Evolutionary conservation across 208 protist genomes (phyloP).

Genomic region (Trypanosoma congolense): DNA sequence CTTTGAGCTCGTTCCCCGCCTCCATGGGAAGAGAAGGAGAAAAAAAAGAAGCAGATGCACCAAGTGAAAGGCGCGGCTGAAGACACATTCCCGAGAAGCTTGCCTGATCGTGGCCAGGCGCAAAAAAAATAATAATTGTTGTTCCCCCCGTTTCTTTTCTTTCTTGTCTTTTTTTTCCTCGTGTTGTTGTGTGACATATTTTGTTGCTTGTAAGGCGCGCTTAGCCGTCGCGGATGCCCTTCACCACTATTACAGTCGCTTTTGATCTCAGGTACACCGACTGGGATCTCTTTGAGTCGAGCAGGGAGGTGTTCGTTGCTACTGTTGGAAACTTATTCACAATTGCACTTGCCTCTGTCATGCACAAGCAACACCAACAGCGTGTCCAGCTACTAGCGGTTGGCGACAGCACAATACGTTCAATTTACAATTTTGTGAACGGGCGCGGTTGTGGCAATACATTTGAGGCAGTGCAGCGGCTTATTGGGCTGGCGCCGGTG

Average conservation of each 20-base stretch:
- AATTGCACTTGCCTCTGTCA: neutral
- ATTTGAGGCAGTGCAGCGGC: neutral
- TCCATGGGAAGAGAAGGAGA: too few species aligned
- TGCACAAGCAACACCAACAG: neutral
- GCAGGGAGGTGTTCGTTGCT: slow-evolving; percentile 8
- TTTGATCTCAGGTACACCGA: slow-evolving; percentile 25
- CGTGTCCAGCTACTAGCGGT: slow-evolving; percentile 15
- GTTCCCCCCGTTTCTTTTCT: too few species aligned
- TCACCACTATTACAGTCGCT: slow-evolving; percentile 6
- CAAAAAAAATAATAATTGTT: too few species aligned
- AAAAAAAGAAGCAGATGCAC: too few species aligned
- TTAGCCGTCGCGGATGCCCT: neutral
- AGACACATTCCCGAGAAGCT: too few species aligned
- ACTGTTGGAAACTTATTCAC: slow-evolving; percentile 18
- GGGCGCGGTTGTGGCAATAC: neutral
- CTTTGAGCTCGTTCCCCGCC: too few species aligned
- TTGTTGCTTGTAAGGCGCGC: neutral
- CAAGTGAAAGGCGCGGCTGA: too few species aligned
- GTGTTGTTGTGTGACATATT: too few species aligned
- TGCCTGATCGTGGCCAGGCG: too few species aligned
- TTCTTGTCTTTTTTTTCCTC: too few species aligned
- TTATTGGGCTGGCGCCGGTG: slow-evolving; percentile 8
- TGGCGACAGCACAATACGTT: slow-evolving; percentile 3
- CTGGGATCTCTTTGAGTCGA: slow-evolving; percentile 21
- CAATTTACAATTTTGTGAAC: slow-evolving; percentile 8